phyloP scores from a whole-genome alignment of 768 basidiomycete species.

The Coprinopsis strossmayeri region DNA sequence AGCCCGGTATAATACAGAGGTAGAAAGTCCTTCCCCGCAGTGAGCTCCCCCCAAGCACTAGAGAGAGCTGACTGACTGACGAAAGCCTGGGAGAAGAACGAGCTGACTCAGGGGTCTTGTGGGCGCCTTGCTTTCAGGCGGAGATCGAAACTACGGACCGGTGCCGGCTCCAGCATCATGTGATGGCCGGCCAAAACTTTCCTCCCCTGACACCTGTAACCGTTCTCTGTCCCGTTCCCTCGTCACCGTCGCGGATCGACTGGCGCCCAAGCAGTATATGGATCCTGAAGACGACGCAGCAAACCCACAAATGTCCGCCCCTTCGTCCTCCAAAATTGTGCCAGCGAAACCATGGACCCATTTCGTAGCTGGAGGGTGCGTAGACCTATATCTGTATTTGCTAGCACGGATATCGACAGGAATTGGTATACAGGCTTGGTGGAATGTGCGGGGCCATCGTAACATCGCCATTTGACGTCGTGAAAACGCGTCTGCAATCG shows the following conservation, averaged over 20 bases:
- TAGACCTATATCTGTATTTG: conserved; percentile 10
- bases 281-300: conserved; percentile 7
- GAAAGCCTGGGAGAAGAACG: too few species aligned
- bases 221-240: background rate
- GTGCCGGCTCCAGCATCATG: too few species aligned
- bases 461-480: conserved; percentile 96
- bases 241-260: background rate
- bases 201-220: background rate
- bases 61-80: too few species aligned
- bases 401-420: conserved; percentile 7
- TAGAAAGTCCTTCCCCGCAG: too few species aligned
- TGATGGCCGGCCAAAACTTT: background rate
- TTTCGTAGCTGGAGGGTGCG: conserved; percentile 83
- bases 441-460: conserved; percentile 98
- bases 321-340: conserved; percentile 10
- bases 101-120: too few species aligned
- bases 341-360: conserved; percentile 76
- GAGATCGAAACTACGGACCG: too few species aligned
- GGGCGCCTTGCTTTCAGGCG: too few species aligned
- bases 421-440: conserved; percentile 56
- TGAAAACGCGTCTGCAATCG: conserved; percentile 95
- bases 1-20: too few species aligned
- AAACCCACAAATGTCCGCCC: conserved; percentile 7
- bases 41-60: too few species aligned
- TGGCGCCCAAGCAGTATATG: background rate